These are phyloP conservation scores for Parachaetomium inaequale DNA, from an alignment of 495 filamentous ascomycete genomes.

Conservation along the genomic window DNA sequence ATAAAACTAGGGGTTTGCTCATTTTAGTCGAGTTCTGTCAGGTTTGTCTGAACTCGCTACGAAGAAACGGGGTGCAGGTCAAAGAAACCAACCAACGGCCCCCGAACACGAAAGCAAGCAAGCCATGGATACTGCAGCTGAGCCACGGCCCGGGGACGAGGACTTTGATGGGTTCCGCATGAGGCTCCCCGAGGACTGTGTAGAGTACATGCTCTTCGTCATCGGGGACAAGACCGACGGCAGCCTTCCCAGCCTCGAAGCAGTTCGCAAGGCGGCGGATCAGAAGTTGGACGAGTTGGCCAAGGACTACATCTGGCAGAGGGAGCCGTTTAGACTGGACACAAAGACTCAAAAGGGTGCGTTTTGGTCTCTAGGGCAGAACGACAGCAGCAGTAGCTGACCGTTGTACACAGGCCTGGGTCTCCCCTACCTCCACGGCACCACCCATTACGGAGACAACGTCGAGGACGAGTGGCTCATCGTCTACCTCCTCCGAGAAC, in stretches of 20 bases:
- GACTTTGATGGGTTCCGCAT: constrained; percentile 65
- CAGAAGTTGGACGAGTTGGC: constrained; percentile 59
- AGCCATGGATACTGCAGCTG: constrained; percentile 25
- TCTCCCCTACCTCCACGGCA: constrained; percentile 58
- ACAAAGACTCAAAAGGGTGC: constrained; percentile 57
- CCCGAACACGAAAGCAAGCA: background rate
- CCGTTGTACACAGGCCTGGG: constrained; percentile 26
- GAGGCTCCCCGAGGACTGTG: constrained; percentile 76
- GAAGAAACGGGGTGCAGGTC: background rate
- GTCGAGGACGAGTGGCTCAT: constrained; percentile 97
- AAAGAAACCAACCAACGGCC: background rate
- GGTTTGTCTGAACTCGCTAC: background rate
- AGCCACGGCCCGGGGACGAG: constrained; percentile 35
- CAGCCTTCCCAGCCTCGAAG: constrained; percentile 54
- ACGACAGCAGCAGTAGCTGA: background rate
- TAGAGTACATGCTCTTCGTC: constrained; percentile 80
- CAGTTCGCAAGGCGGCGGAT: constrained; percentile 64
- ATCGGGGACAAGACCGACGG: constrained; percentile 54
- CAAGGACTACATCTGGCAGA: constrained; percentile 93
- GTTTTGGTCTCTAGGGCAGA: constrained; percentile 15
- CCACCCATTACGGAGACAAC: constrained; percentile 84
- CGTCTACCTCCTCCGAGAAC: constrained; percentile 81
- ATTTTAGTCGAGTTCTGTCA: no score
- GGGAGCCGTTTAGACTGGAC: constrained; percentile 65
- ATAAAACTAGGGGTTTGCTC: no score